Evolutionary conservation across 768 basidiomycete genomes (phyloP).

Genomic region (Agaricus blazei): DNA sequence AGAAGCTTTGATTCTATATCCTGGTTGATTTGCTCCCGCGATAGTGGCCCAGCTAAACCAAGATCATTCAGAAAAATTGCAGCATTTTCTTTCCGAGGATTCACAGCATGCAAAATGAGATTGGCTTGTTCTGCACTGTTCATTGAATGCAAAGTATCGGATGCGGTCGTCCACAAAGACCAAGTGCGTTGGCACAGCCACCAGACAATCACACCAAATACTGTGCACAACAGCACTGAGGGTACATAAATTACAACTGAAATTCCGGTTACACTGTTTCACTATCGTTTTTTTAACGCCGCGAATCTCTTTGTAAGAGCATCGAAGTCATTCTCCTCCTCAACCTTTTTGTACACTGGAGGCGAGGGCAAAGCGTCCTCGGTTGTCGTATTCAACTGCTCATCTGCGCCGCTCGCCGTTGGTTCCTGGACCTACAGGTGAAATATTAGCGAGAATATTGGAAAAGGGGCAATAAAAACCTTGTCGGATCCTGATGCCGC

Average conservation of each 20-base stretch:
- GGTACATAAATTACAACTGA: too few relatives aligned
- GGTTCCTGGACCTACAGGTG: background rate
- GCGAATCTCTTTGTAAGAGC: slow-evolving; percentile 77
- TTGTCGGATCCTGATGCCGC: background rate
- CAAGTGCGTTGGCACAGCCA: slow-evolving; percentile 7
- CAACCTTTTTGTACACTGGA: slow-evolving; percentile 18
- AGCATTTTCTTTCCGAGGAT: slow-evolving; percentile 36
- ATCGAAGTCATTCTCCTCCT: slow-evolving; percentile 68
- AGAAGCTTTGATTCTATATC: slow-evolving; percentile 76
- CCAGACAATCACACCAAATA: background rate
- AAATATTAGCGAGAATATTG: too few relatives aligned
- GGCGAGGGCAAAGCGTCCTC: slow-evolving; percentile 17
- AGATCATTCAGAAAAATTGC: slow-evolving; percentile 46
- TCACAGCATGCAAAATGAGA: slow-evolving; percentile 42
- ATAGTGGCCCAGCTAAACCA: slow-evolving; percentile 51
- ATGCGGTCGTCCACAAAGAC: background rate
- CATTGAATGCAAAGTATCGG: slow-evolving; percentile 19
- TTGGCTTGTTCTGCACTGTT: slow-evolving; percentile 24
- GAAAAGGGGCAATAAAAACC: too few relatives aligned
- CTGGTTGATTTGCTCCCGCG: slow-evolving; percentile 52
- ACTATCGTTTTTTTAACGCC: slow-evolving; percentile 76
- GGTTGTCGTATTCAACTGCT: slow-evolving; percentile 10
- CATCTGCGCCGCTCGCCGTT: background rate
- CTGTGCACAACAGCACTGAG: too few relatives aligned
- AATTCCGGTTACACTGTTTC: slow-evolving; percentile 22